Base-by-base conservation (phyloP, 2,329 filamentous ascomycete genomes). In the Colletotrichum musicola region DNA sequence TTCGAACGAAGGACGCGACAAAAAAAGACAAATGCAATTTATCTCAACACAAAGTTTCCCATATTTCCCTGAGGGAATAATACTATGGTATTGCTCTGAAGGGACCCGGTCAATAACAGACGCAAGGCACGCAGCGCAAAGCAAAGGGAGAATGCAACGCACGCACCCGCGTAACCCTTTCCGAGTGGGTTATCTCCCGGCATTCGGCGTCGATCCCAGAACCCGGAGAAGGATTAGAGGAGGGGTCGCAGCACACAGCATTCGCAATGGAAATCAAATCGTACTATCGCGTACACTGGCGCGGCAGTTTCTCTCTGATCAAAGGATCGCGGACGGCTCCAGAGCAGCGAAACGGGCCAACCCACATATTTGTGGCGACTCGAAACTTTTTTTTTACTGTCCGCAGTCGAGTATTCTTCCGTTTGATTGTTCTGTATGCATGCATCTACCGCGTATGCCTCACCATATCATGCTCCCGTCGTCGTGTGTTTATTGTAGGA, bases 41-140 rank as follows among this genome's bases (percentile, higher is more conserved):
- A 61, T 20, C 25, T 18, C 18, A 35, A 9, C 30, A 40, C 30
- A 57, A 42, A 61, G 57, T 51, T 61, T 61, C 57, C 57, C 57
- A 61, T 51, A 18, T 27, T 5, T 22, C 38, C 22, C 22, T 27
- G 14, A n/a, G 13, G 56, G 10, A 18, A 10, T 38, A 49, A 49
- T 60, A 50, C 13, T 25, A 22, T 25, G 18, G 9, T 6, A 60
- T 60, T 46, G 42, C 50, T 60, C 57, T 18, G 46, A 60, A 25
- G 22, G 22, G 44, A 50, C 57, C 25, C 18, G 4, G 40, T 4
- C 30, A 35, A 35, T 35, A 35, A 35, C 30, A 35, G 12, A 35
- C 22, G 22, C 22, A 25, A 25, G 22, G 30, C 30, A 35, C 7
- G 0, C 7, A 5, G 30, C 30, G 30, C 30, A 35, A 35, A 10